Evolutionary conservation across 164 flowering plant genomes (phyloP).

Genomic region (Tinospora cordifolia): DNA sequence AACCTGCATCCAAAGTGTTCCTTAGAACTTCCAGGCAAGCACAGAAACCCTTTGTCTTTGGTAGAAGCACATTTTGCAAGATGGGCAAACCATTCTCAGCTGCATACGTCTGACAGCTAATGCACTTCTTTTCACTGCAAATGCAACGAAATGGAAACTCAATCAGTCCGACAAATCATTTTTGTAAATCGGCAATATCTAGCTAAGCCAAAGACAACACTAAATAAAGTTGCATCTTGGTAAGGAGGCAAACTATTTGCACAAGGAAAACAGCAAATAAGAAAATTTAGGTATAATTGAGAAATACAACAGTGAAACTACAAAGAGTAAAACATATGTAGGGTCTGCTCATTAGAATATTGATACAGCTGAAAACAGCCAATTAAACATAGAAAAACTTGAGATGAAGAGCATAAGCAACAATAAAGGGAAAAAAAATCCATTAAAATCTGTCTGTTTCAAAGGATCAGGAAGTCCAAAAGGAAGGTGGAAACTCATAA

Average conservation of each 20-base stretch:
- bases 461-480: no score
- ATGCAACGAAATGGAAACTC: constrained; percentile 4
- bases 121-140: constrained; percentile 73
- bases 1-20: constrained; percentile 78
- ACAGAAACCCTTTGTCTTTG: constrained; percentile 73
- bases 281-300: not conserved
- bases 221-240: not conserved
- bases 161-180: not conserved
- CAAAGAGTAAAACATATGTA: not conserved
- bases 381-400: no score
- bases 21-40: constrained; percentile 59
- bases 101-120: constrained; percentile 58
- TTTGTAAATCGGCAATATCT: not conserved
- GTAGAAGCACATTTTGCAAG: constrained; percentile 67
- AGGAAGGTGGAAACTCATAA: no score
- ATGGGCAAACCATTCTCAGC: constrained; percentile 70
- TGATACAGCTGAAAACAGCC: no score
- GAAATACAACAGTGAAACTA: not conserved
- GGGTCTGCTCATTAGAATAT: not conserved
- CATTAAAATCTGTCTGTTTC: no score
- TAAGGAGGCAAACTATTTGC: not conserved
- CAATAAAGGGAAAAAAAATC: no score
- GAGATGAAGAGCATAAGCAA: no score
- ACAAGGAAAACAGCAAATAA: not conserved
- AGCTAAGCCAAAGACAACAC: not conserved